phyloP scores from a whole-genome alignment of 345 rosid species.

The Toxicodendron radicans region DNA sequence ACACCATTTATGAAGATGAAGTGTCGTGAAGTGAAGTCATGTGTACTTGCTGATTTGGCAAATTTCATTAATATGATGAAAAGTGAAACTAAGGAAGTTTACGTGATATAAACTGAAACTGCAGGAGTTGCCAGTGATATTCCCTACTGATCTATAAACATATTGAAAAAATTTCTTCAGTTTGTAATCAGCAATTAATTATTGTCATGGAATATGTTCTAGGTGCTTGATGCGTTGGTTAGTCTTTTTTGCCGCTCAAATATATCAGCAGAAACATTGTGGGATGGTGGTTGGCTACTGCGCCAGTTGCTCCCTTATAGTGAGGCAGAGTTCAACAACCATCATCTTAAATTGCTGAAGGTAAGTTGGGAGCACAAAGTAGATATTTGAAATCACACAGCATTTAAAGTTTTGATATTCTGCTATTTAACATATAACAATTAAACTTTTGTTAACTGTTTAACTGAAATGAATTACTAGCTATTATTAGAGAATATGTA shows the following conservation, averaged over 20 bases:
- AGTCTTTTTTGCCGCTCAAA: slow-evolving; percentile 81
- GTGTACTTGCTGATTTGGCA: not conserved
- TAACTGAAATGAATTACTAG: not conserved
- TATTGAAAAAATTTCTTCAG: not conserved
- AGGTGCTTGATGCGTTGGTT: slow-evolving; percentile 94
- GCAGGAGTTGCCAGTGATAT: not conserved
- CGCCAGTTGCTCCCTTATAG: slow-evolving; percentile 94
- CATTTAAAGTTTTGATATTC: not conserved
- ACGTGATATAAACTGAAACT: not conserved
- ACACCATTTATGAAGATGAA: not conserved
- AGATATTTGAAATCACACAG: not conserved
- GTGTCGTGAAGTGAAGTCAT: not conserved
- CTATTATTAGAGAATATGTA: not conserved
- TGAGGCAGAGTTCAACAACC: slow-evolving; percentile 74
- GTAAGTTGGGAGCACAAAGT: slow-evolving; percentile 35
- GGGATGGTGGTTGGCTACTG: slow-evolving; percentile 99
- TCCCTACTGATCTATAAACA: not conserved
- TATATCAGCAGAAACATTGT: slow-evolving; percentile 84
- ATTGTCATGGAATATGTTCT: slow-evolving; percentile 22
- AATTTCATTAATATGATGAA: not conserved
- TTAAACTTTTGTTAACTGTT: not conserved
- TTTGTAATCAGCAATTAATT: not conserved
- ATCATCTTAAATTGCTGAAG: slow-evolving; percentile 70
- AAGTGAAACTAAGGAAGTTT: not conserved
- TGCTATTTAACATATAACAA: not conserved